Evolutionary conservation across 2,329 filamentous ascomycete genomes (phyloP).

Genomic region (Sporothrix pallida): DNA sequence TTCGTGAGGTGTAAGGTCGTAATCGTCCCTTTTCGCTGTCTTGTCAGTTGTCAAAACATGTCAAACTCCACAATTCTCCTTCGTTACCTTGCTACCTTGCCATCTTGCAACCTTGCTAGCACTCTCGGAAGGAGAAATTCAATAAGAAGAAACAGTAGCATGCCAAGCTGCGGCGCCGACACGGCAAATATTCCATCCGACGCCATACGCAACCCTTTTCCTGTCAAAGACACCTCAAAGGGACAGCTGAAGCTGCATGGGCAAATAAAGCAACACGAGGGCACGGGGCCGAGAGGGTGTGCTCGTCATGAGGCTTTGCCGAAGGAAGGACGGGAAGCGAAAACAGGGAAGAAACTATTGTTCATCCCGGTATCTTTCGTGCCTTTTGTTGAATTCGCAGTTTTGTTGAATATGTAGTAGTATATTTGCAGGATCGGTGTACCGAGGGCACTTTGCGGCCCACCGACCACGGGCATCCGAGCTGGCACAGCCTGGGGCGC

Average conservation of each 20-base stretch:
- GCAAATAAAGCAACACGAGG: neutral
- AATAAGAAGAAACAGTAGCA: no score
- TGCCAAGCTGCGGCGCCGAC: neutral
- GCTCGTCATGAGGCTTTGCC: neutral
- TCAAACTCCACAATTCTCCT: no score
- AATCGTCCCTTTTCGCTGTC: neutral
- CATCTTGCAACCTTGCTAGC: neutral
- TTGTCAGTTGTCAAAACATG: neutral
- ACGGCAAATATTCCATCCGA: neutral
- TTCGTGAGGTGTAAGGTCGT: neutral
- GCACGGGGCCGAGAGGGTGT: neutral
- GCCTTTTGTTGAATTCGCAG: no score
- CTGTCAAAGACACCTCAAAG: no score
- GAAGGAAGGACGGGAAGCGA: neutral
- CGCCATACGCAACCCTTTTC: neutral
- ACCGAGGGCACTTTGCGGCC: slow-evolving; percentile 6
- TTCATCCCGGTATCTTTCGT: neutral
- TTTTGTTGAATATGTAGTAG: no score
- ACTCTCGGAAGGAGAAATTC: neutral
- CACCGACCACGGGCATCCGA: slow-evolving; percentile 7
- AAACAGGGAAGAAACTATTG: neutral
- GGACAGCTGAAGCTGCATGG: neutral
- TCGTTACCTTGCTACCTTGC: neutral
- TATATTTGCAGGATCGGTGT: slow-evolving; percentile 15
- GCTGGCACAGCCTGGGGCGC: neutral